A percentile compares a stretch with the other conserved stretches of the same genome.
These are phyloP conservation scores for Wickerhamomyces mucosus DNA, from an alignment of 805 yeast species.

Conservation along the genomic window DNA sequence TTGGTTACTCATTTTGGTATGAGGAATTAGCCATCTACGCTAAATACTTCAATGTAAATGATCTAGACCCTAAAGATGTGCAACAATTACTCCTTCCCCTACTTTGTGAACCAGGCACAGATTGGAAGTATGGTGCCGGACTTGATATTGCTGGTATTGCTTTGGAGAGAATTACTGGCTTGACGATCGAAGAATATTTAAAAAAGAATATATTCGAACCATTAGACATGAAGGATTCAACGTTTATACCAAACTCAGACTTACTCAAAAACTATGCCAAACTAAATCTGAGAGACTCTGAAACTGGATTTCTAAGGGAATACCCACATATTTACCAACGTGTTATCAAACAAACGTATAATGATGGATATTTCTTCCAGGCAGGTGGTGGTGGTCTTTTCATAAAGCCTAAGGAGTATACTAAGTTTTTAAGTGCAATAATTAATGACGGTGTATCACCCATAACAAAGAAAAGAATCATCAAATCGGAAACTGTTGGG, in stretches of 20 bases:
- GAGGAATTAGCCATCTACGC: not conserved
- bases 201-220: conserved; percentile 18
- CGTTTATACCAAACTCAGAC: conserved; percentile 12
- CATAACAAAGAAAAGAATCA: not conserved
- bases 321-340: conserved; percentile 8
- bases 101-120: conserved; percentile 22
- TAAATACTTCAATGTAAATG: conserved; percentile 3
- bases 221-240: conserved; percentile 14
- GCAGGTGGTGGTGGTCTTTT: conserved; percentile 32
- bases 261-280: conserved; percentile 12
- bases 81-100: conserved; percentile 5
- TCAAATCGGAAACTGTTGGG: not conserved
- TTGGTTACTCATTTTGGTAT: conserved; percentile 21
- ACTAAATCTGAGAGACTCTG: conserved; percentile 7
- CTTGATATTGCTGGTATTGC: conserved; percentile 26
- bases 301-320: conserved; percentile 7
- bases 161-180: conserved; percentile 17
- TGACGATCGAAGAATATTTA: conserved; percentile 16
- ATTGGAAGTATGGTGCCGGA: conserved; percentile 22
- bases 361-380: too few species aligned
- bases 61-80: not conserved
- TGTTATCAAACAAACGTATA: too few species aligned
- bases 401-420: conserved; percentile 26
- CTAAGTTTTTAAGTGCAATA: conserved; percentile 26
- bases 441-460: conserved; percentile 28